Evolutionary conservation across 202 grass and related monocot genomes (phyloP).

Genomic region (Hordeum pubiflorum): DNA sequence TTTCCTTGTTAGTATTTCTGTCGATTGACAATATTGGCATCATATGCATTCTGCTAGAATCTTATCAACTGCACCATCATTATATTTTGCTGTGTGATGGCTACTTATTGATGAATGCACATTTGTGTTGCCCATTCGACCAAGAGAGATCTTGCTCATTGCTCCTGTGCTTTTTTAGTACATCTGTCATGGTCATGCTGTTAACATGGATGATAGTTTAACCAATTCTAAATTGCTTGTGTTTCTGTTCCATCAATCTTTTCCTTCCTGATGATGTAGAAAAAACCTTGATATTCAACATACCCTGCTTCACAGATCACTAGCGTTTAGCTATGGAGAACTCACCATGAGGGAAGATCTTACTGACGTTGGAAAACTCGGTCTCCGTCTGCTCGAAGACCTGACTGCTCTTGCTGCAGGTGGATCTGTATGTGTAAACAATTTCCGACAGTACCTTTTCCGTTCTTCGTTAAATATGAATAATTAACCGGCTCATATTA

Average conservation of each 20-base stretch:
- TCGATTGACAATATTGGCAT: not conserved
- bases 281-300: slow-evolving; percentile 23
- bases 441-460: slow-evolving; percentile 22
- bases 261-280: slow-evolving; percentile 23
- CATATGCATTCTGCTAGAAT: not conserved
- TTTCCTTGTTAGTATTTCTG: not conserved
- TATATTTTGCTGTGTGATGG: slow-evolving; percentile 20
- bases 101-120: not conserved
- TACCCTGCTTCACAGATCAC: slow-evolving; percentile 44
- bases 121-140: not conserved
- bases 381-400: slow-evolving; percentile 92
- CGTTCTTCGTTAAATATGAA: slow-evolving; percentile 14
- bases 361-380: slow-evolving; percentile 78
- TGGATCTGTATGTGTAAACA: slow-evolving; percentile 98
- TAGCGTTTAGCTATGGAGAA: slow-evolving; percentile 32
- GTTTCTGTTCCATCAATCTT: slow-evolving; percentile 9
- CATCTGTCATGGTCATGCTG: slow-evolving; percentile 1
- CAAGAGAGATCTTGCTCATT: not conserved
- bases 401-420: slow-evolving; percentile 99
- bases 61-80: not conserved
- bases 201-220: slow-evolving; percentile 30
- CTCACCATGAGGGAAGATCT: slow-evolving; percentile 46
- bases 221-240: not conserved
- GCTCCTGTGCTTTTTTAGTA: not conserved
- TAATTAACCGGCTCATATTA: slow-evolving; percentile 15